A percentile compares a stretch with the other conserved stretches of the same genome.
Evolutionary conservation across 2,329 filamentous ascomycete species (phyloP).

Genomic region (Canariomyces notabilis): DNA sequence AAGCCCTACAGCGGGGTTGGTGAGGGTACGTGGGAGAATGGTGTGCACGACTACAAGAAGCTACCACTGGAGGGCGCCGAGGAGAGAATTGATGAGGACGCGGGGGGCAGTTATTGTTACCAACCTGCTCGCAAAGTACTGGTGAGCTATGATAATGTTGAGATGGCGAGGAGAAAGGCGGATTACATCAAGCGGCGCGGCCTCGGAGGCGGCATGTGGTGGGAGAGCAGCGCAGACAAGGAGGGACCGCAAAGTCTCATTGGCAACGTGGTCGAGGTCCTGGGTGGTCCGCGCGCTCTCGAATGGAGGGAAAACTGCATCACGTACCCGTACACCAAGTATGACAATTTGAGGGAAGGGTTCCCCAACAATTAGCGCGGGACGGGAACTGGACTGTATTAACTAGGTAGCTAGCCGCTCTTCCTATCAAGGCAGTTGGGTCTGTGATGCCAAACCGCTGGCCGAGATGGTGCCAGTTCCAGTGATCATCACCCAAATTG

Average conservation of each 20-base stretch:
- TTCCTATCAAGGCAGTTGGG: no score
- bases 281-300: slow-evolving; percentile 51
- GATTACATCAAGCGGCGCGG: slow-evolving; percentile 61
- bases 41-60: slow-evolving; percentile 84
- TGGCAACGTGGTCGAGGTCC: slow-evolving; percentile 51
- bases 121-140: slow-evolving; percentile 57
- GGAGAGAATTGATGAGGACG: slow-evolving; percentile 58
- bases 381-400: slow-evolving; percentile 14
- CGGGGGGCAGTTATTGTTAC: slow-evolving; percentile 74
- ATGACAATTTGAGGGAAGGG: slow-evolving; percentile 61
- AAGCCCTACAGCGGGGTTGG: slow-evolving; percentile 66
- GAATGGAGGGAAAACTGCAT: slow-evolving; percentile 55
- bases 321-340: slow-evolving; percentile 60
- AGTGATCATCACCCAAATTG: slow-evolving; percentile 24
- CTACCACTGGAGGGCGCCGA: slow-evolving; percentile 64
- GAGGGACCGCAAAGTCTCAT: slow-evolving; percentile 63
- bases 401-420: slow-evolving; percentile 5
- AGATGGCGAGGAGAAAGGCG: slow-evolving; percentile 64
- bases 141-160: slow-evolving; percentile 73
- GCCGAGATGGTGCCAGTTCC: slow-evolving; percentile 1
- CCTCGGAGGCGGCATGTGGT: slow-evolving; percentile 94
- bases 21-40: slow-evolving; percentile 76
- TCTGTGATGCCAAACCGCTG: slow-evolving; percentile 9
- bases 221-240: slow-evolving; percentile 82
- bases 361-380: slow-evolving; percentile 42